phyloP scores from a whole-genome alignment of 139 green algal species.

The Volvox africanus region DNA sequence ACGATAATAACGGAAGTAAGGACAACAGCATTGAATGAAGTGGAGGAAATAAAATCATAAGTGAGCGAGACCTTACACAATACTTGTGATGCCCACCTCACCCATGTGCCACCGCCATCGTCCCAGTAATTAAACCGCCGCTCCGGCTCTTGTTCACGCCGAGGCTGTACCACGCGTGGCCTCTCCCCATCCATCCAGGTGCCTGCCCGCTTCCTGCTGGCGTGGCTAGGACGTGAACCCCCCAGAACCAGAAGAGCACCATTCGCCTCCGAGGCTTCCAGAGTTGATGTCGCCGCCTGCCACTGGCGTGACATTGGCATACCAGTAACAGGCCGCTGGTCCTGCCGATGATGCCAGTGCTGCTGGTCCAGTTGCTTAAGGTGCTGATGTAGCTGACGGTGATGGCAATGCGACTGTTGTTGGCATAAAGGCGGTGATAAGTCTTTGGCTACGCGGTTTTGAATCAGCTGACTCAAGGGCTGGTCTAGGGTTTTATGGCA shows the following conservation, averaged over 20 bases:
- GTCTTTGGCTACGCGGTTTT: too few relatives aligned
- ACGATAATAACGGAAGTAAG: neutral
- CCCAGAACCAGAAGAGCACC: constrained; percentile 78
- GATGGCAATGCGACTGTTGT: too few relatives aligned
- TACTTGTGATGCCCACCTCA: neutral
- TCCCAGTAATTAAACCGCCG: constrained; percentile 43
- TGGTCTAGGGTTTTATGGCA: too few relatives aligned
- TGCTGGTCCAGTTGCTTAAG: neutral
- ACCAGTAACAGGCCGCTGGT: neutral
- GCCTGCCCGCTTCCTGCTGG: constrained; percentile 81
- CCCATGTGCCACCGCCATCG: constrained; percentile 29
- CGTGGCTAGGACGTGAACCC: constrained; percentile 84
- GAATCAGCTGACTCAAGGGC: too few relatives aligned
- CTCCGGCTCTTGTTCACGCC: neutral
- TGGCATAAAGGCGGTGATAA: too few relatives aligned
- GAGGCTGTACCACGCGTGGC: constrained; percentile 52
- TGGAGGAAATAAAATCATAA: neutral
- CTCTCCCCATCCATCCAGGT: constrained; percentile 88
- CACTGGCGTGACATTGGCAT: neutral
- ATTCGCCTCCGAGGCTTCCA: neutral
- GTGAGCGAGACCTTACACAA: neutral
- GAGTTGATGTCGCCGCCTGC: neutral
- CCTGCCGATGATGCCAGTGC: neutral
- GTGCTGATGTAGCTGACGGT: constrained; percentile 30
- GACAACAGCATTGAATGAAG: neutral